Percentiles rank a stretch among this genome's conserved stretches.
Evolutionary conservation across 768 basidiomycete species (phyloP).

Genomic region (Roridomyces roridus): DNA sequence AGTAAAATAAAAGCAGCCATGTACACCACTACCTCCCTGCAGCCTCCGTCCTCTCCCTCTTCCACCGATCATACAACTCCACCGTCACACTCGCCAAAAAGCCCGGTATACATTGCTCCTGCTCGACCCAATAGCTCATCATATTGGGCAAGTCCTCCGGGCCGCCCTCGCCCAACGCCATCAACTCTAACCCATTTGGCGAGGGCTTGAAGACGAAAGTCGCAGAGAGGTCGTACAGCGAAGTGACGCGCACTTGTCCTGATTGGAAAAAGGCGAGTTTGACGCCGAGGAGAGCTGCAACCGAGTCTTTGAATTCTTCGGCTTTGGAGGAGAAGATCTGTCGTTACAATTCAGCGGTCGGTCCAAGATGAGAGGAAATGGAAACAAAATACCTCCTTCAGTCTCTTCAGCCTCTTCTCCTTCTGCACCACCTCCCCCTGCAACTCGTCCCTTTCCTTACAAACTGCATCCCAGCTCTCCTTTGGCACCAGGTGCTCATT

Average conservation of each 20-base stretch:
- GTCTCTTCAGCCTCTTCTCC: constrained; percentile 78
- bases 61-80: constrained; percentile 85
- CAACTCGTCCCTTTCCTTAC: constrained; percentile 72
- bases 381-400: constrained; percentile 71
- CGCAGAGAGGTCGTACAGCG: constrained; percentile 86
- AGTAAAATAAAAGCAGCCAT: no score
- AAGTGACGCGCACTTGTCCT: constrained; percentile 88
- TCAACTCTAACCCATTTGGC: constrained; percentile 65
- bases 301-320: constrained; percentile 90
- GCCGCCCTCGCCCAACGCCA: constrained; percentile 76
- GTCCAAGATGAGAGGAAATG: neutral
- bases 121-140: constrained; percentile 87
- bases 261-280: constrained; percentile 92
- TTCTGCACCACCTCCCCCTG: constrained; percentile 72
- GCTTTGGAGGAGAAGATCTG: constrained; percentile 87
- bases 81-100: constrained; percentile 89
- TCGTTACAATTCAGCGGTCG: neutral
- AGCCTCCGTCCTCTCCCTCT: constrained; percentile 35
- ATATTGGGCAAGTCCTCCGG: constrained; percentile 76
- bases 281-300: constrained; percentile 88
- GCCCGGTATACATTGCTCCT: constrained; percentile 86
- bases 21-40: neutral
- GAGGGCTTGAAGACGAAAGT: constrained; percentile 86
- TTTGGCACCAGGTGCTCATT: constrained; percentile 65
- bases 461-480: constrained; percentile 78